Evolutionary conservation across 2,329 filamentous ascomycete species (phyloP), one percentile per base, ranked within the genome.

Genomic region (Colletotrichum tanaceti): DNA sequence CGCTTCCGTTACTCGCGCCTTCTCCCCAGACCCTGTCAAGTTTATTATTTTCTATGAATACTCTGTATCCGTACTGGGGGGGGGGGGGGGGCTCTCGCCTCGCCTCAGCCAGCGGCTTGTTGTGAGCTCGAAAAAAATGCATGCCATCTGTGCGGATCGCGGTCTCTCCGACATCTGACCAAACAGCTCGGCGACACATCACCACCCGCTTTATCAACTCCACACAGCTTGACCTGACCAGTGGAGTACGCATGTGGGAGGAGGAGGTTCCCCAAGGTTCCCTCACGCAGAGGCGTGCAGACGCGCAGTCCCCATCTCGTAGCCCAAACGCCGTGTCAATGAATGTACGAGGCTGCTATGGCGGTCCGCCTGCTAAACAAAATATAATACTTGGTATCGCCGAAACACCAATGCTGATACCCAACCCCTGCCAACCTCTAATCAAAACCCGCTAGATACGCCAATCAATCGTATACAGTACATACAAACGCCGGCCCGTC

Each of bases 351-450:
- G 49, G 41, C 46, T 24, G 20, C 3, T 20, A 3, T 24, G 11
- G 4, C 43, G 11, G 4, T 38, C 13, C 6, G 18, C 24, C 44
- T 41, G 47, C 18, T 54, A 20, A 13, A n/a, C 44, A 14, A 4
- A 38, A 22, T 60, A 44, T 49, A 43, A 16, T 39, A 38, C 49
- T 18, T 68, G 61, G 65, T 68, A 65, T 68, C 61, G 49, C 61
- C 54, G 16, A 47, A 44, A 10, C 54, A n/a, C 41, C 32, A 47
- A 58, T 65, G 65, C 54, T n/a, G 13, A 16, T 5, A 53, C 28
- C 28, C 28, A 32, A 28, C 22, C 46, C 22, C 16, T 7, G 16
- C 7, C 11, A 41, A 7, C 7, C 32, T 24, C 16, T 32, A n/a
- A n/a, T 32, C 22, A 13, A 44, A 5, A 62, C 6, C 16, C 65